Base-by-base conservation (phyloP, 345 rosid species). In the Moricandia moricandioides region DNA sequence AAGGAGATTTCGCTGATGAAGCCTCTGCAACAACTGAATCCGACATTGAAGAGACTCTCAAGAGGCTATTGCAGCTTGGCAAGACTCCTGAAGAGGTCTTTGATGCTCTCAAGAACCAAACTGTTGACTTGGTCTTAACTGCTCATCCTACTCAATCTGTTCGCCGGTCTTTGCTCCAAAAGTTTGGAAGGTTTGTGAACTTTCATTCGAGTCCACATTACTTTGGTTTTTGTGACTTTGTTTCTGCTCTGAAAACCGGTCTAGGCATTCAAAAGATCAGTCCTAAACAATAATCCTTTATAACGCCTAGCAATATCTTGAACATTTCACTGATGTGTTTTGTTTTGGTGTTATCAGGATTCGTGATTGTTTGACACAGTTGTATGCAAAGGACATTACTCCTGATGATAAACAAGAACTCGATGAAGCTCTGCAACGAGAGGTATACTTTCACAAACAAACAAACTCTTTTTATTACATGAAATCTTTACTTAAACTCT, bases 101-200 rank as follows among this genome's bases (percentile, higher is more conserved):
- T 71, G 96, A 90, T 83, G 97, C 99, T 68, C 72, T 95, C 74
- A 95, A 92, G 88, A 95, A 95, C 77, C 99, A 95, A 80, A 95
- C 98, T 29, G 89, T 95, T 6, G 99, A 92, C 70, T 85, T 95
- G 75, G 99, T 95, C 78, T 82, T 95, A 0, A 95, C 97, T n/a
- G 99, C 99, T 45, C 99, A 95, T 85, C 99, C 99, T 2, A 95
- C 99, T 68, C 99, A 95, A 81, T 92, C 97, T 59, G 89, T 95
- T 56, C 92, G 97, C 8, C 83, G 99, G 75, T 95, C 99, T 12
- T 85, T 95, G 87, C 97, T 95, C 74, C 97, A 95, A 78, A 95
- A 95, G 82, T 95, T 88, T 79, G 99, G 86, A 33, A 90, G 99
- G 98, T 94, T 74, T 79, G 83, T 81, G 47, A 3, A 56, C 4